Evolutionary conservation across 345 rosid species (phyloP).

Genomic region (Eucalyptus erythrocorys): DNA sequence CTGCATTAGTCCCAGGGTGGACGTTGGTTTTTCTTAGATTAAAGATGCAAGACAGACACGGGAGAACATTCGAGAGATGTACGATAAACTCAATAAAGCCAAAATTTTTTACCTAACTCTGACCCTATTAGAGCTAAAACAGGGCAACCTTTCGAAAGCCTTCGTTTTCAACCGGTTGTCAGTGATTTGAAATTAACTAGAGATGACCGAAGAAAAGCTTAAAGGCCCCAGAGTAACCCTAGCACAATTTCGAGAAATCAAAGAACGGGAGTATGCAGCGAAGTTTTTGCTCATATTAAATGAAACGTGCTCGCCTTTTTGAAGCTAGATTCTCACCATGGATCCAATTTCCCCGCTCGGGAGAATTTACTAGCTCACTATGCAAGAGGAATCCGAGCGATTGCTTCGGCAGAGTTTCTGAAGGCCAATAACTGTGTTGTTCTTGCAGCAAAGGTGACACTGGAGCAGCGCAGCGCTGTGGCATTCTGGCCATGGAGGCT

Average conservation of each 20-base stretch:
- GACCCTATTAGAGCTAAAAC: background rate
- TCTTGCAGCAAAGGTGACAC: background rate
- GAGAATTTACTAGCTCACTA: background rate
- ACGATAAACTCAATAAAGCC: background rate
- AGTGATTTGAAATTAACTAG: background rate
- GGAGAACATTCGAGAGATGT: background rate
- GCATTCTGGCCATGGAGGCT: background rate
- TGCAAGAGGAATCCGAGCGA: background rate
- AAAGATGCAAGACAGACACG: background rate
- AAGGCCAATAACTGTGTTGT: background rate
- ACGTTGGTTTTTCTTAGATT: accelerated
- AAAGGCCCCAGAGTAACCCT: background rate
- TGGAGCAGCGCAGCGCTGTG: background rate
- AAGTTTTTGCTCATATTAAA: no score
- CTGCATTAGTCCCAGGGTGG: background rate
- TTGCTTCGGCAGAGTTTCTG: background rate
- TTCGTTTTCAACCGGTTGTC: no score
- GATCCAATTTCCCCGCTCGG: background rate
- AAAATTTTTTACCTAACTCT: no score
- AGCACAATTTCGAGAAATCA: background rate
- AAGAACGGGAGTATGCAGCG: background rate
- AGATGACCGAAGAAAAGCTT: background rate
- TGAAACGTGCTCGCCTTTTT: background rate
- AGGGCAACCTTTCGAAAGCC: background rate
- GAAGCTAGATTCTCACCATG: background rate